Evolutionary conservation across 2,329 filamentous ascomycete genomes (phyloP), one percentile per base, ranked within the genome.

Genomic region (Tympanopsis confertula): DNA sequence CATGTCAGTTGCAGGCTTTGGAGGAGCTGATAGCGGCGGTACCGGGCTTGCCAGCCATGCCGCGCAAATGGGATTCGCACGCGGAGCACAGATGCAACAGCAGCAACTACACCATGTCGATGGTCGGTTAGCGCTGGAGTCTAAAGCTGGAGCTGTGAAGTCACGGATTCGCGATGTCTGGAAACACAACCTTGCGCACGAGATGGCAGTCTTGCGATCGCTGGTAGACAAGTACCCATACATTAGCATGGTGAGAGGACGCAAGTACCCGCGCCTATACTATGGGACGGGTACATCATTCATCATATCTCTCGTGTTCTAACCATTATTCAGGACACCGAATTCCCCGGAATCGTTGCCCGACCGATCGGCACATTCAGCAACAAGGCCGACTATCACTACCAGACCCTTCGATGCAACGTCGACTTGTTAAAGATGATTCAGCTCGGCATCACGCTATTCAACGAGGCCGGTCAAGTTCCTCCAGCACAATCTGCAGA

Each of bases 401-500:
- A 86, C 54, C 81, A 86, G 56, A 84, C 79, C 19, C 66, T 86
- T 29, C 74, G 81, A 40, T 83, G 78, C 55, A 86, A 86, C 50
- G 80, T 85, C 47, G 81, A 86, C 53, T 66, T 86, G 33, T 66
- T 86, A 44, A 84, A 83, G 54, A 80, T 84, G 49, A 84, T 85
- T 41, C 81, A 85, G 51, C 67, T 86, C 13, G 81, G 81, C 38
- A 76, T 86, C 46, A 84, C 80, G 2, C 61, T 86, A 15, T 84
- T 82, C 59, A 74, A 71, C 5, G 59, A 74, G 33, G 71, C 82
- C 40, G 81, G 81, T 24, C 75, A 84, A 37, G 61, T 78, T 4
- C 74, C 76, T 13, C 75, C 76, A 15, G 56, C 70, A 4, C 69
- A 70, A 42, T 63, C 68, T 24, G 54, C 58, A n/a, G 54, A 74